Evolutionary conservation across 768 basidiomycete species (phyloP), one percentile per base, ranked within the genome.

Genomic region (Ramaria rubella): DNA sequence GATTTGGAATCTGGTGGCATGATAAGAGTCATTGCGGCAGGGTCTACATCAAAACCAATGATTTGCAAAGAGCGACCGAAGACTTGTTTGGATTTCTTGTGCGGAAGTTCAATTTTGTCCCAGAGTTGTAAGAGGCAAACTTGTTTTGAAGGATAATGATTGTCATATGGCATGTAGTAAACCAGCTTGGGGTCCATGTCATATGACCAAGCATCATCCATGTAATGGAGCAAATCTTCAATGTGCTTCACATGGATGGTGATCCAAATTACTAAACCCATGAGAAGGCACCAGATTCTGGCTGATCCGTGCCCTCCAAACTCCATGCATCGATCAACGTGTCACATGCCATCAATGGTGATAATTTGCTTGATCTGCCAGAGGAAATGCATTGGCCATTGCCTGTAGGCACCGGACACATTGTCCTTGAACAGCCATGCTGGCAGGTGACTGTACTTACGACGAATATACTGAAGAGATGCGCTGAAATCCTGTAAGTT

Each of bases 281-380:
- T 69, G 56, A 76, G 69, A 0, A 69, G 52, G 19, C 64, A 66
- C 53, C 62, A 76, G 2, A 72, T 63, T 0, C 54, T 44, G 0
- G 62, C 63, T 0, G 70, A 69, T 0, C 58, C 68, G 15, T 65
- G 59, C 29, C 59, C 64, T 1, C 74, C 74, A 60, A 73, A 75
- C n/a, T 51, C 61, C 34, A 63, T 68, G 56, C 67, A 64, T 2
- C 70, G 59, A 58, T 73, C 72, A 17, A 77, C 59, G 44, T 63
- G 57, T 3, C 60, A 48, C 14, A 46, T 38, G 6, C 58, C 46
- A 43, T 64, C 59, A 0, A 62, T 31, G 1, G 30, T 61, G 6
- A 70, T 62, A 0, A 75, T 52, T 34, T 77, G 76, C 15, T 71
- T 72, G 1, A 77, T 57, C 45, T 78, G 73, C 75, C 75, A 77